These are phyloP conservation scores for Scutellaria barbata DNA, from an alignment of 257 asterid species.

Conservation along the genomic window DNA sequence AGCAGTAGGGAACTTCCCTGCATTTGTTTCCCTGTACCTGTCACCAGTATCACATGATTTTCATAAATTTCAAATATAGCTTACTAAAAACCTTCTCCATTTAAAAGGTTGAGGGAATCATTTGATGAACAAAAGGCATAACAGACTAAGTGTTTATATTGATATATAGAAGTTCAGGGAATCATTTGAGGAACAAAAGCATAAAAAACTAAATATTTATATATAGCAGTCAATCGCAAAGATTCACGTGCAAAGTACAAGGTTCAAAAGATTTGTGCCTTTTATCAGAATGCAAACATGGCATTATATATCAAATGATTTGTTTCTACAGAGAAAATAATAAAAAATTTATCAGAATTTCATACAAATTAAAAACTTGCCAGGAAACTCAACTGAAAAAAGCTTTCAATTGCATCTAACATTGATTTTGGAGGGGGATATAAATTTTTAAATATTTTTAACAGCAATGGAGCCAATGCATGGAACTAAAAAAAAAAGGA, in stretches of 20 bases:
- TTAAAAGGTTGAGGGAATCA: conserved; percentile 3
- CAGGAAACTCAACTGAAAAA: not conserved
- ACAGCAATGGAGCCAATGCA: not conserved
- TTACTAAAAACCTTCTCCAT: not conserved
- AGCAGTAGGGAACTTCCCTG: conserved; percentile 78
- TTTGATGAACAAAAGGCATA: conserved; percentile 5
- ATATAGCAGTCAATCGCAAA: not conserved
- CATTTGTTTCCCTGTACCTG: conserved; percentile 74
- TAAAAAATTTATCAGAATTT: not conserved
- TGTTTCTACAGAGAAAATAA: not conserved
- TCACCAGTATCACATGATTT: conserved; percentile 33
- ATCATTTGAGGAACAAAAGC: conserved; percentile 10
- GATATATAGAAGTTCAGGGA: not conserved
- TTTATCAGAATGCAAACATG: conserved; percentile 16
- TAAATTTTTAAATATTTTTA: not conserved
- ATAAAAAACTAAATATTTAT: not conserved
- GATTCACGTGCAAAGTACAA: not conserved
- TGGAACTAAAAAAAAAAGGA: not conserved
- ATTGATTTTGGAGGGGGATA: not conserved
- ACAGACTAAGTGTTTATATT: not conserved
- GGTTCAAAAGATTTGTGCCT: not conserved
- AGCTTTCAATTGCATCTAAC: conserved; percentile 21
- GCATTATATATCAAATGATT: not conserved
- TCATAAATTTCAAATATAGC: conserved; percentile 17
- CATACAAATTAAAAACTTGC: conserved; percentile 7